Conservation (phyloP, 495 filamentous ascomycete species). For the Penicillium soppii region DNA sequence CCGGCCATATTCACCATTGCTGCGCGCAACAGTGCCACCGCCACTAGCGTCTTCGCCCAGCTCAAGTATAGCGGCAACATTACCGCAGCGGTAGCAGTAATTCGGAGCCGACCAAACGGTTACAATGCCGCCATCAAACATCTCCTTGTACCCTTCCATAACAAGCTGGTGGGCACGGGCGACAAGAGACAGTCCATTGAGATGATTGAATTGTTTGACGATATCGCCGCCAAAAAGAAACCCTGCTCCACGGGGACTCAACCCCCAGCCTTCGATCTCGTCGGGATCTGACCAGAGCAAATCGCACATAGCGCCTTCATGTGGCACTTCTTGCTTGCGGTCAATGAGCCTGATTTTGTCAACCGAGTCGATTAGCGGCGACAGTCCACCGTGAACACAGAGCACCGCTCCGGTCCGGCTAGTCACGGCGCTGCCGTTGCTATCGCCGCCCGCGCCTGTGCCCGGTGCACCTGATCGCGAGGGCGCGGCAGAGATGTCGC, state of each 20-base stretch:
- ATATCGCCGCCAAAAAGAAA: conserved; percentile 97
- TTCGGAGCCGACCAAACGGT: conserved; percentile 98
- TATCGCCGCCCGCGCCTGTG: conserved; percentile 69
- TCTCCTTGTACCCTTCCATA: conserved; percentile 99
- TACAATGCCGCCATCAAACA: conserved; percentile 93
- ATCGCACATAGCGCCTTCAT: conserved; percentile 99
- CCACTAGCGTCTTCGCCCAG: conserved; percentile 80
- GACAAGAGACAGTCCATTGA: conserved; percentile 86
- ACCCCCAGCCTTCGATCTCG: conserved; percentile 96
- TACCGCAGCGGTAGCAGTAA: conserved; percentile 97
- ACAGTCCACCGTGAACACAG: conserved; percentile 93
- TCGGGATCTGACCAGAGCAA: conserved; percentile 97
- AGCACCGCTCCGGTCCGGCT: conserved; percentile 80
- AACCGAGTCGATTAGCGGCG: conserved; percentile 86
- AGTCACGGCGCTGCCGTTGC: conserved; percentile 53
- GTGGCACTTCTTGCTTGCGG: conserved; percentile 96
- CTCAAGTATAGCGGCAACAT: conserved; percentile 93
- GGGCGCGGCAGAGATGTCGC: conserved; percentile 39
- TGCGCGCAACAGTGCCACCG: conserved; percentile 71
- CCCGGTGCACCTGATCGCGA: conserved; percentile 70
- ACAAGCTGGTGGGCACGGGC: conserved; percentile 96
- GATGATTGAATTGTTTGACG: conserved; percentile 91
- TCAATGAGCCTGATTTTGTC: conserved; percentile 96
- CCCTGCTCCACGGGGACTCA: conserved; percentile 90
- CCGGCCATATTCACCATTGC: conserved; percentile 73